Evolutionary conservation across 805 yeast species (phyloP).

Genomic region (Ogataea polymorpha): DNA sequence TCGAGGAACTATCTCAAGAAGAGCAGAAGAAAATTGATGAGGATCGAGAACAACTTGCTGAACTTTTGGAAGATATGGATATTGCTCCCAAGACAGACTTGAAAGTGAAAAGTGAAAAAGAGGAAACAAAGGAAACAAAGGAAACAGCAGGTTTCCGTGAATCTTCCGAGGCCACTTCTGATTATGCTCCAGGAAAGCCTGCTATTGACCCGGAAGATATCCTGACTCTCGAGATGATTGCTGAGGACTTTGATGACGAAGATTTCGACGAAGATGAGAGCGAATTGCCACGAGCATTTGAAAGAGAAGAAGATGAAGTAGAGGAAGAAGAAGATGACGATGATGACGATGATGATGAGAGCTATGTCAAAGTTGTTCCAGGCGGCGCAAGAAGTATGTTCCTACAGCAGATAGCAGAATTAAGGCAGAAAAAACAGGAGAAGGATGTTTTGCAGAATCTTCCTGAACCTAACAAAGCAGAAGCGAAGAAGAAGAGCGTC

Average conservation of each 20-base stretch:
- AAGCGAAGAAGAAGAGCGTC: constrained; percentile 42
- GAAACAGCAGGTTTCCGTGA: no score
- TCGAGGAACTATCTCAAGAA: constrained; percentile 5
- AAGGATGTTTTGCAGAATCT: not conserved
- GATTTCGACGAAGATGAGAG: constrained; percentile 13
- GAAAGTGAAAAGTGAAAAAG: not conserved
- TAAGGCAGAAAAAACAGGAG: constrained; percentile 2
- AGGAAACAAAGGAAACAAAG: not conserved
- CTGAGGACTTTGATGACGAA: constrained; percentile 22
- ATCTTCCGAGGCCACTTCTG: not conserved
- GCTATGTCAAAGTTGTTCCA: constrained; percentile 27
- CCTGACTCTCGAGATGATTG: constrained; percentile 51
- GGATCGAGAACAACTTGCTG: constrained; percentile 32
- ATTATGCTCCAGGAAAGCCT: constrained; percentile 4
- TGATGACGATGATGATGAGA: constrained; percentile 21
- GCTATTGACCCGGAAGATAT: constrained; percentile 45
- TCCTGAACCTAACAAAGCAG: not conserved
- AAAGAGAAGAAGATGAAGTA: no score
- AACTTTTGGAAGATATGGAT: constrained; percentile 36
- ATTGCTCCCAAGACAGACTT: constrained; percentile 3
- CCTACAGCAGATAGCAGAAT: constrained; percentile 38
- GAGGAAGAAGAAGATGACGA: constrained; percentile 20
- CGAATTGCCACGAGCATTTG: not conserved
- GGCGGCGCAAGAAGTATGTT: constrained; percentile 35
- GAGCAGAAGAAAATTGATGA: constrained; percentile 6